phyloP scores from a whole-genome alignment of 805 yeast species.

The Saccharomyces jurei region DNA sequence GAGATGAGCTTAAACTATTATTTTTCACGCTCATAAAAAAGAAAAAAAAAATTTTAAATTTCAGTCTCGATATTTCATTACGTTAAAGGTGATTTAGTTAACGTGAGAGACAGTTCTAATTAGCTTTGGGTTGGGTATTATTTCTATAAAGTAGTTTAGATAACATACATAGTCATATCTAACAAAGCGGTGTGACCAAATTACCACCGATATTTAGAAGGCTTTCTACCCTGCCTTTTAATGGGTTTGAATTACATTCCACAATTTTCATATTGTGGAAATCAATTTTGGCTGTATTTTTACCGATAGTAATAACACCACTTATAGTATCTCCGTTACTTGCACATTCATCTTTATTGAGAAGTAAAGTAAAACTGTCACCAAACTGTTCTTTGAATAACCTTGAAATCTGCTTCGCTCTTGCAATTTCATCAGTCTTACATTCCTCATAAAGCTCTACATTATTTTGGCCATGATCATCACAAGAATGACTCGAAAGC shows the following conservation, averaged over 20 bases:
- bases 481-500: slow-evolving; percentile 55
- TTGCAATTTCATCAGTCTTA: slow-evolving; percentile 21
- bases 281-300: slow-evolving; percentile 60
- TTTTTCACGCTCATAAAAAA: slow-evolving; percentile 1
- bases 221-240: slow-evolving; percentile 75
- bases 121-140: not conserved
- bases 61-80: not conserved
- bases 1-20: slow-evolving; percentile 14
- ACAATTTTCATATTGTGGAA: slow-evolving; percentile 56
- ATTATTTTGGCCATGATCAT: slow-evolving; percentile 24
- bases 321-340: slow-evolving; percentile 29
- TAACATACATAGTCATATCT: slow-evolving; percentile 7
- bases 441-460: slow-evolving; percentile 9
- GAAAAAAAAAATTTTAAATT: slow-evolving; percentile 2
- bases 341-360: slow-evolving; percentile 12
- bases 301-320: slow-evolving; percentile 69
- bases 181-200: slow-evolving; percentile 76
- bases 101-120: not conserved
- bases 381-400: slow-evolving; percentile 85
- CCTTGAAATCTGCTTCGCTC: slow-evolving; percentile 48
- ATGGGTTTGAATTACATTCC: slow-evolving; percentile 62
- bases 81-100: slow-evolving; percentile 6
- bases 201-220: slow-evolving; percentile 70
- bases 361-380: slow-evolving; percentile 42
- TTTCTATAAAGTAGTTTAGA: not conserved